These are phyloP conservation scores for Schizosaccharomyces cryophilus DNA, from an alignment of 805 yeast species.

Conservation along the genomic window DNA sequence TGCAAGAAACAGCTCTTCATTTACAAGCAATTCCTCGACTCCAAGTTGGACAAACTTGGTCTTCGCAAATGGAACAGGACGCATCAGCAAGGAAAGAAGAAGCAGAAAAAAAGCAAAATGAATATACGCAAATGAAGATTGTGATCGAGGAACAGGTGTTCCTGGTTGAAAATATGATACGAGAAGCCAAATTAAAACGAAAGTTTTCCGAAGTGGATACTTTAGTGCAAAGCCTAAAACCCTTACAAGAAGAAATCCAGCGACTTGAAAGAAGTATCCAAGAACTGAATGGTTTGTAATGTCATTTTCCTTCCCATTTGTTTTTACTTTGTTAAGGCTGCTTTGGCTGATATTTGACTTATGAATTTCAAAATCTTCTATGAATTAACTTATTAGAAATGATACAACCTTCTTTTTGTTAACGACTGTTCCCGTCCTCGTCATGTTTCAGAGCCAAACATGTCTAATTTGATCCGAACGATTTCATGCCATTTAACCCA, in stretches of 20 bases:
- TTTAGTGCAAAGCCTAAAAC: constrained; percentile 26
- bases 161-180: constrained; percentile 39
- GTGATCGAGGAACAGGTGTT: constrained; percentile 68
- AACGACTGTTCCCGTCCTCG: too few relatives aligned
- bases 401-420: too few relatives aligned
- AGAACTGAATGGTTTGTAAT: neutral
- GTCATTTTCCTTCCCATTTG: too few relatives aligned
- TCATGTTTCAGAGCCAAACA: too few relatives aligned
- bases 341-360: too few relatives aligned
- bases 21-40: neutral
- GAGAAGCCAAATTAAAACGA: constrained; percentile 36
- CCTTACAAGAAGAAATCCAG: neutral
- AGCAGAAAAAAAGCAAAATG: neutral
- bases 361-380: too few relatives aligned
- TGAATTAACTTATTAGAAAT: too few relatives aligned
- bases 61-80: neutral
- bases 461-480: too few relatives aligned
- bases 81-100: neutral
- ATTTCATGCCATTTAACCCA: too few relatives aligned
- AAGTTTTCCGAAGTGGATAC: constrained; percentile 53
- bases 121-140: constrained; percentile 22
- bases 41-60: neutral
- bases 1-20: neutral
- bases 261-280: neutral
- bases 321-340: too few relatives aligned